A percentile compares a stretch with the other conserved stretches of the same genome.
These are phyloP conservation scores for Aspergillus incahuasiensis DNA, from an alignment of 495 filamentous ascomycete genomes.

Conservation along the genomic window DNA sequence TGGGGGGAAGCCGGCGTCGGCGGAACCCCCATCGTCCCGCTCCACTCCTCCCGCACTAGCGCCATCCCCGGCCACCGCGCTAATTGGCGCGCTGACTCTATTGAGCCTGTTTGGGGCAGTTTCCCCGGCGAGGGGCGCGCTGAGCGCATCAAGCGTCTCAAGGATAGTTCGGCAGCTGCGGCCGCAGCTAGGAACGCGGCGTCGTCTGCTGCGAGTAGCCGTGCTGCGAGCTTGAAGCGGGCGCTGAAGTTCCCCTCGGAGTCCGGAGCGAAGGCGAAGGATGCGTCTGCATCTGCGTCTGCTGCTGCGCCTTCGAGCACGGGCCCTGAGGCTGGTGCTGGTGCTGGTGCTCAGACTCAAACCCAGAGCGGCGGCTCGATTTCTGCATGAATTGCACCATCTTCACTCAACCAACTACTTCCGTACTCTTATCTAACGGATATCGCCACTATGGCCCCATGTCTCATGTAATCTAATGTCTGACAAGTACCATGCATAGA, in stretches of 20 bases:
- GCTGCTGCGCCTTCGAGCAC: neutral
- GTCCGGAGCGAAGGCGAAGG: neutral
- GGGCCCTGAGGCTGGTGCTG: neutral
- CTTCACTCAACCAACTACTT: neutral
- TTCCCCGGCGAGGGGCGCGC: conserved; percentile 42
- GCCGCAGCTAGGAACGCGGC: conserved; percentile 15
- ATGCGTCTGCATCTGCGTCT: neutral
- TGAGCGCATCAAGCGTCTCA: conserved; percentile 40
- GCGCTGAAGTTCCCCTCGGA: conserved; percentile 3
- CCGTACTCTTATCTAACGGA: neutral
- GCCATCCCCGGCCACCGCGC: conserved; percentile 22
- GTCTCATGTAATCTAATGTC: neutral
- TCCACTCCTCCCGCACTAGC: conserved; percentile 24
- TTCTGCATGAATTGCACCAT: neutral
- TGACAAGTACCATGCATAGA: neutral
- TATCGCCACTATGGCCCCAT: neutral
- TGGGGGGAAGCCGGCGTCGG: conserved; percentile 51
- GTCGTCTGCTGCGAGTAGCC: neutral
- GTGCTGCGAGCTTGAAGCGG: conserved; percentile 8
- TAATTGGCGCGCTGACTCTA: conserved; percentile 46
- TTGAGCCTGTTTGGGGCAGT: conserved; percentile 43
- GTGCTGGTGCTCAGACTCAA: neutral
- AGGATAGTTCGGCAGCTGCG: conserved; percentile 26
- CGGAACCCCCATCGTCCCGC: conserved; percentile 26
- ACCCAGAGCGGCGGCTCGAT: neutral